A percentile compares a stretch with the other conserved stretches of the same genome.
phyloP scores from a whole-genome alignment of 129 eudicot species.

The Ambrosia trifida region DNA sequence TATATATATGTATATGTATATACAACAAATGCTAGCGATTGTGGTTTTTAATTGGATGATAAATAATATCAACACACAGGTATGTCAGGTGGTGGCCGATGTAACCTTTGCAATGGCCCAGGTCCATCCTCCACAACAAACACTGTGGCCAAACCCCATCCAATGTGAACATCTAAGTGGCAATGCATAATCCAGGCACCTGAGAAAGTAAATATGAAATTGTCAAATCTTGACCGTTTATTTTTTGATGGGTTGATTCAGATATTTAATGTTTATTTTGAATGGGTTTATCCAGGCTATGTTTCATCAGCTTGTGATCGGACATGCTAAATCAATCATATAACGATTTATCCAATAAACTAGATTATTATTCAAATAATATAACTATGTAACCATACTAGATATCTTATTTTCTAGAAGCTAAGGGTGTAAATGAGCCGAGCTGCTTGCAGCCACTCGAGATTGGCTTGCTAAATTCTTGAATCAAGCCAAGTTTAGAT shows the following conservation, averaged over 20 bases:
- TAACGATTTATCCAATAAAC: too few relatives aligned
- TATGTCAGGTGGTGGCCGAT: constrained; percentile 64
- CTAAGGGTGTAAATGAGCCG: too few relatives aligned
- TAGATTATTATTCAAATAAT: too few relatives aligned
- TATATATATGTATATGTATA: too few relatives aligned
- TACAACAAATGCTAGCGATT: constrained; percentile 30
- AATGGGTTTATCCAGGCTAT: not conserved
- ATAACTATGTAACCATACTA: too few relatives aligned
- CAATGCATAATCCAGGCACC: constrained; percentile 93
- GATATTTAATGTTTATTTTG: too few relatives aligned
- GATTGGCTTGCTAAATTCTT: too few relatives aligned
- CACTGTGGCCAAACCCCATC: constrained; percentile 86
- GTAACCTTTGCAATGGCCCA: constrained; percentile 53
- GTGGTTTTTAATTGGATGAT: not conserved
- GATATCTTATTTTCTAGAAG: too few relatives aligned
- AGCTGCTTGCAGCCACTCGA: too few relatives aligned
- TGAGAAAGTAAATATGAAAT: constrained; percentile 16
- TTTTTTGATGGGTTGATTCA: not conserved
- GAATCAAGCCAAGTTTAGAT: too few relatives aligned
- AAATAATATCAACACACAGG: constrained; percentile 42
- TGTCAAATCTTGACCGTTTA: not conserved
- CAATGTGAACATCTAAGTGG: constrained; percentile 87
- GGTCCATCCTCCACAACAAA: constrained; percentile 77
- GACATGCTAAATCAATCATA: not conserved
- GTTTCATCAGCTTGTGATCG: not conserved